Base-by-base conservation (phyloP, 495 filamentous ascomycete genomes). In the Amphirosellinia nigrospora region DNA sequence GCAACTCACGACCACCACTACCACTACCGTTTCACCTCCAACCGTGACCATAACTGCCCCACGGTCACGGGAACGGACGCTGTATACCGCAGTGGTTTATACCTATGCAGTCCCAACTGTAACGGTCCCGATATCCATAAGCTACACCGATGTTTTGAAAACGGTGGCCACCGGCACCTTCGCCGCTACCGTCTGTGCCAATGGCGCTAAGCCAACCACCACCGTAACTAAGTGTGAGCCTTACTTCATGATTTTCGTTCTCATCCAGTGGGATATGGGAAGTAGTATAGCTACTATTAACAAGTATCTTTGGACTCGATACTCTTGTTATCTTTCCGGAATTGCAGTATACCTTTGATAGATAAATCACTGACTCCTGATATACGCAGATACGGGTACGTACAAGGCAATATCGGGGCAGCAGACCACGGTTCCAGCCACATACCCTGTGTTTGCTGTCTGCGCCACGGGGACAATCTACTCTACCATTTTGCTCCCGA, bases 111-210 rank as follows among this genome's bases (percentile, higher is more conserved):
- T 46, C 39, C 60, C 39, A 30, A 63, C 60, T 21, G 8, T 45
- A n/a, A 63, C 60, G 41, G 15, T 63, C 10, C 41, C 60, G 21
- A 46, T 26, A 32, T 63, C 21, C 32, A 63, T 41, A 32, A 45
- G 41, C 6, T 45, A 46, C 28, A 1, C 39, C 3, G 23, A 46
- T 16, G 3, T 63, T 34, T 63, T 39, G 60, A 46, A 63, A 26
- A 63, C 60, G n/a, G 41, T 63, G 23, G 60, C 60, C 16, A 63
- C 60, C 3, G 60, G 39, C 16, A 63, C 41, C 15, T 63, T 63
- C 26, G 60, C 60, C 11, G 60, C 16, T 32, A 63, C 60, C 4
- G 41, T 63, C 13, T 63, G 60, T 10, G 60, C 60, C 6, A 63
- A 48, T 46, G 60, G 60, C 16, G 60, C 60, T 5, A 48, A 63